Conservation (phyloP, 768 basidiomycete species). For the Kwoniella bestiolae region DNA sequence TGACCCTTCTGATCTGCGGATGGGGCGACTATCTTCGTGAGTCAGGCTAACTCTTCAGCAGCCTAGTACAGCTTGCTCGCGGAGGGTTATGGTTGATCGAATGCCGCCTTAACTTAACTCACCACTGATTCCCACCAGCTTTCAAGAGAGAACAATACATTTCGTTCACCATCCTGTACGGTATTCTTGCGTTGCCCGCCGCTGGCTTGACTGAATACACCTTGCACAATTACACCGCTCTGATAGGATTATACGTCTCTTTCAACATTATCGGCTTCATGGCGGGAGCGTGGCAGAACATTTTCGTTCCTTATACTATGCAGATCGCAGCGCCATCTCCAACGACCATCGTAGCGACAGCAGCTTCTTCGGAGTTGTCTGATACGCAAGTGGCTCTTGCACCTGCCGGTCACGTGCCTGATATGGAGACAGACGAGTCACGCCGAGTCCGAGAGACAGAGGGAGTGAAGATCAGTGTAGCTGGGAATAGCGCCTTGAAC, state of each 20-base stretch:
- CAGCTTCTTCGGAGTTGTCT: too few species aligned
- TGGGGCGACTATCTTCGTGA: slow-evolving; percentile 18
- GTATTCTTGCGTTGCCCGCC: slow-evolving; percentile 7
- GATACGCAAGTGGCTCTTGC: too few species aligned
- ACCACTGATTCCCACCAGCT: too few species aligned
- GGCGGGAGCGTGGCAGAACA: slow-evolving; percentile 17
- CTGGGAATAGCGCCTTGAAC: slow-evolving; percentile 7
- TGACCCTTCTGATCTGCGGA: slow-evolving; percentile 17
- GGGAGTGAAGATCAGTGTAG: slow-evolving; percentile 8
- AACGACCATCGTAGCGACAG: neutral
- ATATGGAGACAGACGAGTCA: neutral
- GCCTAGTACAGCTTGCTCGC: too few species aligned
- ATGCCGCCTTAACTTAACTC: too few species aligned
- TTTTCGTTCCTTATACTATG: slow-evolving; percentile 24
- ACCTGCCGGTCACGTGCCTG: neutral
- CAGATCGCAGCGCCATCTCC: slow-evolving; percentile 1
- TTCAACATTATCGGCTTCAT: slow-evolving; percentile 22
- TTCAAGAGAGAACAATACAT: slow-evolving; percentile 21
- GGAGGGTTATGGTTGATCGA: too few species aligned
- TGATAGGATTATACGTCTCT: slow-evolving; percentile 10
- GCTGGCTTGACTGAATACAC: slow-evolving; percentile 14
- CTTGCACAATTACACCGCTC: neutral
- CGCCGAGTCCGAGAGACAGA: slow-evolving; percentile 4
- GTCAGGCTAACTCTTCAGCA: too few species aligned
- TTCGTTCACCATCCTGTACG: slow-evolving; percentile 7